Conservation (phyloP, 2,329 filamentous ascomycete genomes). For the Neonectria coccinea region DNA sequence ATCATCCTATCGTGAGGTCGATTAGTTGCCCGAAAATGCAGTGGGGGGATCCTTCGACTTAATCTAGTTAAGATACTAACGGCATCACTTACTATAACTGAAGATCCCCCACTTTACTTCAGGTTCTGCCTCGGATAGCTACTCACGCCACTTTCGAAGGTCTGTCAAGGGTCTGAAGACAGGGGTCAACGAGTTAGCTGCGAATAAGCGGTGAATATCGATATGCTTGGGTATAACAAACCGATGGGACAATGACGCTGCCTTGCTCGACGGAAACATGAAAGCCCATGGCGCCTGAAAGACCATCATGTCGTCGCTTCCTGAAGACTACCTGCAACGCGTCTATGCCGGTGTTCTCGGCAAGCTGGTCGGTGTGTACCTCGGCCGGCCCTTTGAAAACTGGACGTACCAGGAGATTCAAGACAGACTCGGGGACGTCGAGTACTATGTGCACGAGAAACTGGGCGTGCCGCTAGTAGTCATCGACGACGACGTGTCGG, state of each 20-base stretch:
- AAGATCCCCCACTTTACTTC: too few relatives aligned
- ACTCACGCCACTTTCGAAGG: too few relatives aligned
- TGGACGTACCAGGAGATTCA: conserved; percentile 25
- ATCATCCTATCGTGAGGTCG: background rate
- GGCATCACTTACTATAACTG: too few relatives aligned
- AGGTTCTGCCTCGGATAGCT: too few relatives aligned
- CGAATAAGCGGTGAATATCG: background rate
- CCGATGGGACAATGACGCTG: too few relatives aligned
- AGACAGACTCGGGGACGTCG: conserved; percentile 13
- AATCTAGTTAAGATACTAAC: too few relatives aligned
- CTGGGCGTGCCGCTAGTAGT: conserved; percentile 21
- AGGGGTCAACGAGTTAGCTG: too few relatives aligned
- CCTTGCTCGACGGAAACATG: background rate
- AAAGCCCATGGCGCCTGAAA: background rate
- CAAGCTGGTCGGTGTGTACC: conserved; percentile 25
- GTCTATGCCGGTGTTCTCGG: conserved; percentile 26
- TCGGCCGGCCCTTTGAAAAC: conserved; percentile 22
- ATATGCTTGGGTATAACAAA: background rate
- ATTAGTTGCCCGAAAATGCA: background rate
- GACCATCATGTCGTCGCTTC: conserved; percentile 12
- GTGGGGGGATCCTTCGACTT: too few relatives aligned
- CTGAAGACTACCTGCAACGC: conserved; percentile 21
- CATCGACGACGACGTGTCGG: conserved; percentile 24
- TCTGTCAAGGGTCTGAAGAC: background rate
- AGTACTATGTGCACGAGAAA: conserved; percentile 25